These are phyloP conservation scores for Kitagawia praeruptora DNA, from an alignment of 129 eudicot species.

Conservation along the genomic window DNA sequence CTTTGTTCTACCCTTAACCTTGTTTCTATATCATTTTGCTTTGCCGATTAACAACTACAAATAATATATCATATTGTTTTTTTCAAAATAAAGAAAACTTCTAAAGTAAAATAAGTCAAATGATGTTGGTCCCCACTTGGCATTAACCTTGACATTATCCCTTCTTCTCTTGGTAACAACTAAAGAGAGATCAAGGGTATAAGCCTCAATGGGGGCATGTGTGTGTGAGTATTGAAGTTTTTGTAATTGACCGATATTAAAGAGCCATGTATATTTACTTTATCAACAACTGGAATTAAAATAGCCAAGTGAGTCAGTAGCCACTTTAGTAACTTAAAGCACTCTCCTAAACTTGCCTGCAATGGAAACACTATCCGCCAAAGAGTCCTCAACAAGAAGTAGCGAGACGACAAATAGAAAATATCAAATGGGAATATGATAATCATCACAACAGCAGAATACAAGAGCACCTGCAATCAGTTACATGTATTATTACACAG, in stretches of 20 bases:
- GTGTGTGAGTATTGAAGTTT: not conserved
- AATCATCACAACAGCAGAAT: constrained; percentile 59
- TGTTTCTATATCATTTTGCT: not conserved
- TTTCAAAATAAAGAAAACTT: not conserved
- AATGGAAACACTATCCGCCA: constrained; percentile 89
- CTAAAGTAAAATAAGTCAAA: not conserved
- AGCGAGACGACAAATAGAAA: constrained; percentile 87
- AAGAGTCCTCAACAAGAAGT: constrained; percentile 75
- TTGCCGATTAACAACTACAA: not conserved
- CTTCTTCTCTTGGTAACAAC: not conserved
- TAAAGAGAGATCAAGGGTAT: not conserved
- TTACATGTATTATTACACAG: constrained; percentile 10
- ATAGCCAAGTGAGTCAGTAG: not conserved
- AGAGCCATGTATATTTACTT: not conserved
- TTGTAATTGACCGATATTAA: too few species aligned
- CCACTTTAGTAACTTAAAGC: not conserved
- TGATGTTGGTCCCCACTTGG: not conserved
- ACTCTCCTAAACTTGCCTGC: constrained; percentile 78
- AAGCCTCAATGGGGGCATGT: not conserved
- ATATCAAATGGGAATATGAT: constrained; percentile 91
- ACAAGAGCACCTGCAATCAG: constrained; percentile 79
- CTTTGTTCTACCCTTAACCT: not conserved
- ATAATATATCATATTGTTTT: not conserved
- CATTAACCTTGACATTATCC: not conserved
- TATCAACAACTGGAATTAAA: not conserved